A percentile compares a stretch with the other conserved stretches of the same genome.
These are phyloP conservation scores for Ustilago crameri DNA, from an alignment of 1,284 basidiomycete species.

Conservation along the genomic window DNA sequence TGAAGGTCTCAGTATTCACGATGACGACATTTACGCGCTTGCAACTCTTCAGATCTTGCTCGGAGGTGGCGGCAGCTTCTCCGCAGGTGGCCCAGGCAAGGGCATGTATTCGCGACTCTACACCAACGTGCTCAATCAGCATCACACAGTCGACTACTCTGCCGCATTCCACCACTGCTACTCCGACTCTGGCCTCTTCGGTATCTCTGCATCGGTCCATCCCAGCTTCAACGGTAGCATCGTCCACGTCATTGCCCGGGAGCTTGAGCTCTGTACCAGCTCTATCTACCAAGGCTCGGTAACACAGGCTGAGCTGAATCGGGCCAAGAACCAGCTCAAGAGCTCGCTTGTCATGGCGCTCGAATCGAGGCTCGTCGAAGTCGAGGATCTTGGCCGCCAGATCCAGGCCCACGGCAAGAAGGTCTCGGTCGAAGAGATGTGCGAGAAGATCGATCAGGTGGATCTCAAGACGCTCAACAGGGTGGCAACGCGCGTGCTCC, in stretches of 20 bases:
- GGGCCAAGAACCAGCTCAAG: conserved; percentile 97
- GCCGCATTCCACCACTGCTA: conserved; percentile 99
- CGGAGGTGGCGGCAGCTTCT: conserved; percentile 94
- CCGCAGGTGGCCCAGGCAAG: conserved; percentile 95
- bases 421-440: conserved; percentile 90
- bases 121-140: conserved; percentile 95
- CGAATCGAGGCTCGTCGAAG: conserved; percentile 86
- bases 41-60: conserved; percentile 95
- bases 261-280: conserved; percentile 72
- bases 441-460: conserved; percentile 84
- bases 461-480: conserved; percentile 77
- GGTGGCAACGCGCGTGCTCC: conserved; percentile 80
- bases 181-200: conserved; percentile 92
- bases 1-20: conserved; percentile 90
- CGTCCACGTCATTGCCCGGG: conserved; percentile 85
- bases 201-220: conserved; percentile 88
- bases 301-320: conserved; percentile 77
- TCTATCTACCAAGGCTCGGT: conserved; percentile 70
- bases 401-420: conserved; percentile 90
- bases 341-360: conserved; percentile 93
- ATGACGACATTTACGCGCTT: conserved; percentile 91
- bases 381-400: conserved; percentile 74
- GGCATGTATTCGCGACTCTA: conserved; percentile 98
- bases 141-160: conserved; percentile 93
- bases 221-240: conserved; percentile 77